Evolutionary conservation across 2,329 filamentous ascomycete genomes (phyloP), one percentile per base, ranked within the genome.

Genomic region (Verruconis gallopava): DNA sequence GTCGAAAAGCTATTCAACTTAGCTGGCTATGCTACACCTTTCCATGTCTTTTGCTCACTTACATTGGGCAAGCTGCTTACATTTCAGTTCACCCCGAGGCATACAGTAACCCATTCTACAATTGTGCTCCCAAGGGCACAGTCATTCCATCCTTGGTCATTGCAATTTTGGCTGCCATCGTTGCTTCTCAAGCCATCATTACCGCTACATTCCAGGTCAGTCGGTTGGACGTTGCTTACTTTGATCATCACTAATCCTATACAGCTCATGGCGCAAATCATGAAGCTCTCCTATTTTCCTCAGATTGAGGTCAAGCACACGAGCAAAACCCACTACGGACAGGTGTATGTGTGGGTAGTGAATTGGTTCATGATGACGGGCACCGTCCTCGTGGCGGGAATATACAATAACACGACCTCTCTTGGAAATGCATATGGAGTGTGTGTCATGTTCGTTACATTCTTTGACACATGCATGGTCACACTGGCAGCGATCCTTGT

Each of bases 361-460:
- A 88, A 88, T 53, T 86, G 81, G 79, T 61, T 86, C 1, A 66
- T 88, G 47, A 80, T 86, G 77, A 65, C 81, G 21, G 81, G 81
- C 2, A 79, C 79, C 1, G 70, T 89, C n/a, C 63, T 85, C 5
- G 76, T 86, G 5, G 81, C 82, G 1, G 75, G 74, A 0, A 72
- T 83, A 2, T 86, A 84, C 61, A 81, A 77, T 54, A 81, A 83
- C 14, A 19, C 21, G 4, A 25, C 19, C 4, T 21, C 15, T 42
- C 68, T 85, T 0, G 81, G 81, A 18, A 76, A 85, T 51, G 81
- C 81, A 0, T 86, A 86, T 50, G 81, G 82, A 30, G 77, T 84
- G 5, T 88, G 82, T 49, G 82, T 88, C 54, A 84, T 86, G 50
- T 73, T 83, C 38, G 82, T 86, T 34, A 84, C 81, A 0, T 84